A percentile compares a stretch with the other conserved stretches of the same genome.
These are phyloP conservation scores for Eucalyptus pauciflora DNA, from an alignment of 345 rosid genomes.

Conservation along the genomic window DNA sequence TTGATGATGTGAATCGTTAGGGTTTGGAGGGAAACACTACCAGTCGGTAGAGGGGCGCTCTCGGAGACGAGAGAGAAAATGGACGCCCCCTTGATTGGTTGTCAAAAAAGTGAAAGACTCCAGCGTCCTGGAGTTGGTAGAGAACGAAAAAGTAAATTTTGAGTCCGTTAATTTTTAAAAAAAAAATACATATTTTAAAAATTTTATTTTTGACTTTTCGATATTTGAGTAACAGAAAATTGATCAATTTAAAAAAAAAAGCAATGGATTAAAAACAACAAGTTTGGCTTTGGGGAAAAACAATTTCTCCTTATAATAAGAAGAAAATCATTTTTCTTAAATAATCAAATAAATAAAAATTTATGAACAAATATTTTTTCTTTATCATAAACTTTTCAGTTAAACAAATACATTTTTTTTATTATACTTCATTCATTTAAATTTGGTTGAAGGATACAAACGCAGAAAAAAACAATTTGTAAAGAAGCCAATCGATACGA, in stretches of 20 bases:
- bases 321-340: background rate
- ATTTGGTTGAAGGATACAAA: background rate
- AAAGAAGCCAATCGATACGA: background rate
- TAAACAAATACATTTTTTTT: background rate
- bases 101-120: background rate
- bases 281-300: background rate
- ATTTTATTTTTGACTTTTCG: fast-evolving
- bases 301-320: too few species aligned
- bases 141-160: background rate
- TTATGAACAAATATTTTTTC: background rate
- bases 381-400: background rate
- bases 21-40: too few species aligned
- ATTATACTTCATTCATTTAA: background rate
- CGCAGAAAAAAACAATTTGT: background rate
- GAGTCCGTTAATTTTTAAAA: background rate
- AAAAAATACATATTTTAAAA: background rate
- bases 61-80: too few species aligned
- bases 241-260: background rate
- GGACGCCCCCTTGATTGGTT: background rate
- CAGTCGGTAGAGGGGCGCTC: too few species aligned
- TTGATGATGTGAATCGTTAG: too few species aligned
- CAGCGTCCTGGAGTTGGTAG: background rate
- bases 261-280: background rate
- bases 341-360: background rate
- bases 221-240: background rate